phyloP scores from a whole-genome alignment of 352 stramenopile species.

The Phytophthora agathidicida region DNA sequence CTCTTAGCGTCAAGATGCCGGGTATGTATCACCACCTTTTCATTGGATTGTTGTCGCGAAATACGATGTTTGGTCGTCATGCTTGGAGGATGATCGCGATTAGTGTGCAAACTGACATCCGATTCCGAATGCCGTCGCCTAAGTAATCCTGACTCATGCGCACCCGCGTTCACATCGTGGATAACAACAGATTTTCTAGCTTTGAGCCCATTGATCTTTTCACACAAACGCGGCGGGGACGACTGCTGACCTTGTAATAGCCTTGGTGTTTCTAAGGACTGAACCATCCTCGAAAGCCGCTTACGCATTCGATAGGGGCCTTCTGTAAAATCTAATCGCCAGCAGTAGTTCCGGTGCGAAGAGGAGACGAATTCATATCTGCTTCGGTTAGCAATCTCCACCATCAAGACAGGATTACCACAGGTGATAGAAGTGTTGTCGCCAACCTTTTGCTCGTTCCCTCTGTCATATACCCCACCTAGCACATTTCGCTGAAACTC shows the following conservation, averaged over 20 bases:
- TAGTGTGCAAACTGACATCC: conserved; percentile 8
- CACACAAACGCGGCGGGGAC: conserved; percentile 4
- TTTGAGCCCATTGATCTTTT: neutral
- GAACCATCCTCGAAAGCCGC: conserved; percentile 34
- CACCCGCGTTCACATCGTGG: neutral
- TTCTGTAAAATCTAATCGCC: conserved; percentile 73
- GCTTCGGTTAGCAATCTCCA: conserved; percentile 11
- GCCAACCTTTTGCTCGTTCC: neutral
- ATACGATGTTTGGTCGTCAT: conserved; percentile 1
- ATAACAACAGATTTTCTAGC: neutral
- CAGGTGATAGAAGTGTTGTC: neutral
- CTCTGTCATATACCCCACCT: neutral
- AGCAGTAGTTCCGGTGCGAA: conserved; percentile 4
- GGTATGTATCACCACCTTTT: conserved; percentile 1
- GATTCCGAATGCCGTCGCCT: conserved; percentile 35
- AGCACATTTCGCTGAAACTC: conserved; percentile 24
- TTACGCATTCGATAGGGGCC: conserved; percentile 73
- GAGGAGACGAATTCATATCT: conserved; percentile 6
- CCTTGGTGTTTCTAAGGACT: neutral
- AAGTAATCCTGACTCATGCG: neutral
- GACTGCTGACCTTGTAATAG: conserved; percentile 19
- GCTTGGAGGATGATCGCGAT: neutral
- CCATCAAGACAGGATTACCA: conserved; percentile 16
- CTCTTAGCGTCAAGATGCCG: conserved; percentile 7
- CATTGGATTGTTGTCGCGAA: conserved; percentile 18